phyloP scores from a whole-genome alignment of 768 basidiomycete genomes.

The Suillus decipiens region DNA sequence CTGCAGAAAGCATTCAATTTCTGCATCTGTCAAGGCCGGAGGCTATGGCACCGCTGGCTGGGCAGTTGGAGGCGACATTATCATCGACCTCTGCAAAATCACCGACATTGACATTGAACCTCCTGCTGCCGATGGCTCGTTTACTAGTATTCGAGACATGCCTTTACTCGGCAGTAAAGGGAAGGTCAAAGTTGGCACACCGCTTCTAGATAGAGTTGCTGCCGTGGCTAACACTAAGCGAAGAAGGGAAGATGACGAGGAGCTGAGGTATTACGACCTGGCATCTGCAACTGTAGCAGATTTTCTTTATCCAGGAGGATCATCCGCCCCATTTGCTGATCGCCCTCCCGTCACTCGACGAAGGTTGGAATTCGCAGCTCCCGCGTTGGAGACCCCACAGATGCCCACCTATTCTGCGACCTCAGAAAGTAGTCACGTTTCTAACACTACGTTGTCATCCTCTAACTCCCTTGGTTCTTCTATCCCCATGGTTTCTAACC shows the following conservation, averaged over 20 bases:
- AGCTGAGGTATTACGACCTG: conserved; percentile 50
- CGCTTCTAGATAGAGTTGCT: conserved; percentile 7
- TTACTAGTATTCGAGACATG: conserved; percentile 62
- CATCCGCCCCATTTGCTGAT: conserved; percentile 12
- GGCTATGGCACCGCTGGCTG: conserved; percentile 92
- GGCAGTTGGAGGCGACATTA: conserved; percentile 84
- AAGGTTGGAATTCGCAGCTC: conserved; percentile 16
- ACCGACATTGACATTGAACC: conserved; percentile 67
- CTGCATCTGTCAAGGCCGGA: conserved; percentile 84
- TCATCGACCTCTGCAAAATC: conserved; percentile 77
- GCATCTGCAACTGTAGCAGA: conserved; percentile 57
- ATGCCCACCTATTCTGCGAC: neutral
- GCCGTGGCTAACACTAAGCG: conserved; percentile 44
- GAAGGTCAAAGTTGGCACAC: conserved; percentile 37
- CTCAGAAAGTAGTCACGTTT: neutral
- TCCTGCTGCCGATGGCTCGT: conserved; percentile 54
- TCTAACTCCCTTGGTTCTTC: neutral
- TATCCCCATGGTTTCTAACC: conserved; percentile 1
- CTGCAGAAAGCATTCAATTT: conserved; percentile 67
- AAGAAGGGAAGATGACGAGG: conserved; percentile 55
- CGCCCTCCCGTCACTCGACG: conserved; percentile 24
- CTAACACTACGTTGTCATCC: neutral
- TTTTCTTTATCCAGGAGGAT: conserved; percentile 41
- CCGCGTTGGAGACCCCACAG: conserved; percentile 3
- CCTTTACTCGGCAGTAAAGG: conserved; percentile 55